Evolutionary conservation across 2,329 filamentous ascomycete genomes (phyloP), one percentile per base, ranked within the genome.

Genomic region (Helotiales sp.): DNA sequence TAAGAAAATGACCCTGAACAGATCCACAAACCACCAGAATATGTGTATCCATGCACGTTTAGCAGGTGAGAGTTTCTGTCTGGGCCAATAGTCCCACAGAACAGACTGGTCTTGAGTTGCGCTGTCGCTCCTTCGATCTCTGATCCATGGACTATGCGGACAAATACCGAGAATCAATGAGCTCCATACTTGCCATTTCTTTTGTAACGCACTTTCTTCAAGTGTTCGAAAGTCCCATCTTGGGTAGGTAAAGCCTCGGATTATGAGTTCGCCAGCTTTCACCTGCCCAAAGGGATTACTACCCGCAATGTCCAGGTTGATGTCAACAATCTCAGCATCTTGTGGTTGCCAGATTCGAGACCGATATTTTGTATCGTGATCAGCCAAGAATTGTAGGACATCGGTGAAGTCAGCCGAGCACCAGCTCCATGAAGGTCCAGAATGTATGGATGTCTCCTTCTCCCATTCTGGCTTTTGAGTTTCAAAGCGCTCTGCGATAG

Each of bases 381-480:
- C 48, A n/a, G 48, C 40, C 15, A 5, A 40, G 22, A 57, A 57
- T 6, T 38, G 17, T 5, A 57, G 47, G 6, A 38, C 8, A 29
- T 52, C 48, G 4, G 5, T 25, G 29, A 52, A 25, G n/a, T 52
- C 24, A n/a, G 29, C 36, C 6, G 47, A 51, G 13, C 31, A 33
- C 54, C 54, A 57, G 31, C 54, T 57, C 54, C 54, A 57, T 0
- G 36, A 47, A 5, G 54, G 54, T 22, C 47, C 54, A 38, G 33
- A 24, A 3, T 47, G 30, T 13, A 2, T 34, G 7, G 25, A 24
- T 7, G 9, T 17, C 12, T 31, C 19, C 15, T 47, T 22, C 24
- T 57, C 54, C 48, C 54, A 57, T 22, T 57, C 40, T 13, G 48
- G 54, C 3, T 25, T 52, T n/a, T 51, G 19, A 2, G 7, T 25